Evolutionary conservation across 495 filamentous ascomycete species (phyloP).

Genomic region (Immersiella caudata): DNA sequence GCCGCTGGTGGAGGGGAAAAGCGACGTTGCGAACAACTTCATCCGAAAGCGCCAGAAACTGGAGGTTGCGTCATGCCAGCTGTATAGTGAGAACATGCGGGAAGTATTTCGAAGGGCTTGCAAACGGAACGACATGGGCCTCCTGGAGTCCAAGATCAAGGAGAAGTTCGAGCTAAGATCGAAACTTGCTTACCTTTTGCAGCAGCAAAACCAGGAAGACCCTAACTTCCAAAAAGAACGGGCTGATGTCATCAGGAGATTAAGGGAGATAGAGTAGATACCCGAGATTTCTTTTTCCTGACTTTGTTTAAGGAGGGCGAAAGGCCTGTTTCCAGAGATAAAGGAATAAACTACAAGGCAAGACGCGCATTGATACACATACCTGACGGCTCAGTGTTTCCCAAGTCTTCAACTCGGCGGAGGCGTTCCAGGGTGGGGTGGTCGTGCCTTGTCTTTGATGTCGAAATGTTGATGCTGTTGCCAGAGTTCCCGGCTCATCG

Average conservation of each 20-base stretch:
- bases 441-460: too few species aligned
- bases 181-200: conserved; percentile 35
- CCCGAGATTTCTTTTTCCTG: not conserved
- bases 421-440: too few species aligned
- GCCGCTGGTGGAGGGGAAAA: conserved; percentile 57
- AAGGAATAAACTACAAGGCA: not conserved
- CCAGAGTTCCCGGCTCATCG: too few species aligned
- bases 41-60: conserved; percentile 50
- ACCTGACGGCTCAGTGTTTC: not conserved
- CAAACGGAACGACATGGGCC: conserved; percentile 57
- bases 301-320: not conserved
- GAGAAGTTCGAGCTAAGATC: conserved; percentile 46
- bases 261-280: conserved; percentile 30
- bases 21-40: conserved; percentile 59
- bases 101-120: conserved; percentile 63
- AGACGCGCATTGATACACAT: not conserved
- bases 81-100: conserved; percentile 77
- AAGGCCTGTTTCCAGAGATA: not conserved
- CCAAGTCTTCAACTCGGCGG: too few species aligned
- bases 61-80: conserved; percentile 64
- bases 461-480: too few species aligned
- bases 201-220: conserved; percentile 46
- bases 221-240: conserved; percentile 52
- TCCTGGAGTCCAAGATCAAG: conserved; percentile 53
- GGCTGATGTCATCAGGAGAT: conserved; percentile 19